These are phyloP conservation scores for Umbelopsis ramanniana DNA, from an alignment of 192 early-diverging fungal species.

Conservation along the genomic window DNA sequence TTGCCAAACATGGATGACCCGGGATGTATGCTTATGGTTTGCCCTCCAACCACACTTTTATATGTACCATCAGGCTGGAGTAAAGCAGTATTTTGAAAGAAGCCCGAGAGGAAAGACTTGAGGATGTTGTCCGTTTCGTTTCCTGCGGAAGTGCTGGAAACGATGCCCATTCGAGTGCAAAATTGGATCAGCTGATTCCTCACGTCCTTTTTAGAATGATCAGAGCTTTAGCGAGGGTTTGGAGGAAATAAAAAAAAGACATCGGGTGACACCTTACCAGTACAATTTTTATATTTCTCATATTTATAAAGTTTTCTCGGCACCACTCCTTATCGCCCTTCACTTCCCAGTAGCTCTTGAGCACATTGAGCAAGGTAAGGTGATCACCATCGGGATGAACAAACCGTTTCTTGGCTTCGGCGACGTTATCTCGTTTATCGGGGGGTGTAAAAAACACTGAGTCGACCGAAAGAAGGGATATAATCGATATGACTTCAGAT, in stretches of 20 bases:
- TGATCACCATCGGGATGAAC: slow-evolving; percentile 90
- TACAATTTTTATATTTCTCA: slow-evolving; percentile 82
- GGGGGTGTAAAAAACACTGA: slow-evolving; percentile 86
- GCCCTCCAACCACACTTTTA: slow-evolving; percentile 66
- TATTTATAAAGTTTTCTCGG: slow-evolving; percentile 89
- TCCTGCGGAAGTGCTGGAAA: slow-evolving; percentile 65
- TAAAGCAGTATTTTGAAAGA: slow-evolving; percentile 88
- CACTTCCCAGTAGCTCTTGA: slow-evolving; percentile 75
- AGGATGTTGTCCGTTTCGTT: slow-evolving; percentile 76
- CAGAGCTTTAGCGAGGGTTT: neutral
- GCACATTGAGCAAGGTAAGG: slow-evolving; percentile 86
- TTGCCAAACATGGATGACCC: slow-evolving; percentile 83
- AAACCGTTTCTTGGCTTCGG: slow-evolving; percentile 82
- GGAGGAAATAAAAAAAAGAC: no score
- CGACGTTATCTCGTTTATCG: slow-evolving; percentile 87
- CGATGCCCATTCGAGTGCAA: slow-evolving; percentile 71
- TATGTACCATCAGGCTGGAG: slow-evolving; percentile 89
- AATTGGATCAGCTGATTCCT: slow-evolving; percentile 84
- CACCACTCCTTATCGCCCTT: slow-evolving; percentile 90
- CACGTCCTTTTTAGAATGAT: slow-evolving; percentile 64
- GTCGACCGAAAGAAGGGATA: slow-evolving; percentile 92
- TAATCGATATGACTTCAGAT: slow-evolving; percentile 85
- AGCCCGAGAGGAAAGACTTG: slow-evolving; percentile 87
- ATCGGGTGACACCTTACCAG: slow-evolving; percentile 48
- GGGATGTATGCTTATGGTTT: slow-evolving; percentile 89